Evolutionary conservation across 345 rosid species (phyloP).

Genomic region (Dimocarpus longan): DNA sequence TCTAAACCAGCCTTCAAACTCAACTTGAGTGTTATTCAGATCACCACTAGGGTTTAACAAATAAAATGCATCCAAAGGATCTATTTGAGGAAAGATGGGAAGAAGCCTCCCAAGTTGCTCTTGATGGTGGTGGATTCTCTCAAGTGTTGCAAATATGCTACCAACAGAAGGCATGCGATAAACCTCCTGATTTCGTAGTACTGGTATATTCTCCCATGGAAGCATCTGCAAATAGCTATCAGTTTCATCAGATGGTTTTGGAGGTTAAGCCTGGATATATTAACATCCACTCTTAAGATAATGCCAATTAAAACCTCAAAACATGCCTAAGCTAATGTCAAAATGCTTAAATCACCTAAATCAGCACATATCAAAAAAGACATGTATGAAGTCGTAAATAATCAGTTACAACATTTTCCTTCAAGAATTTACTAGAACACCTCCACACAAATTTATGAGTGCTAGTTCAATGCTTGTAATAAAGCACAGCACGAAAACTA

Average conservation of each 20-base stretch:
- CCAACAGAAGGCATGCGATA: constrained; percentile 97
- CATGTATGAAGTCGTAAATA: neutral
- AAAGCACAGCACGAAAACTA: too few relatives aligned
- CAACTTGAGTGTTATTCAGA: constrained; percentile 58
- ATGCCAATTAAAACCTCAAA: neutral
- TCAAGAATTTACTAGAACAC: too few relatives aligned
- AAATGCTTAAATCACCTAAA: constrained; percentile 1
- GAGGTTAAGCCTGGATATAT: neutral
- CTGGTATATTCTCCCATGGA: constrained; percentile 96
- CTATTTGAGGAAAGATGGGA: constrained; percentile 65
- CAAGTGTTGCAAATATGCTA: constrained; percentile 58
- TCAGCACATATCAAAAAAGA: neutral
- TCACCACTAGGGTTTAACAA: constrained; percentile 90
- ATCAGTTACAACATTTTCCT: too few relatives aligned
- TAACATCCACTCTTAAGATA: neutral
- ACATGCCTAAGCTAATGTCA: neutral
- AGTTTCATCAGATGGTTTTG: constrained; percentile 8
- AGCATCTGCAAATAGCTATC: constrained; percentile 59
- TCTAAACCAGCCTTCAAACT: constrained; percentile 84
- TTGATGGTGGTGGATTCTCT: constrained; percentile 45
- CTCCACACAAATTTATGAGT: too few relatives aligned
- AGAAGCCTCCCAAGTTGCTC: constrained; percentile 35
- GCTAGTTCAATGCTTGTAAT: too few relatives aligned
- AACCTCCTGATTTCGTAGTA: constrained; percentile 79
- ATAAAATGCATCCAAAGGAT: constrained; percentile 90